A percentile compares a stretch with the other conserved stretches of the same genome.
phyloP scores from a whole-genome alignment of 768 basidiomycete genomes.

The Pleurotus salmoneostramineus region DNA sequence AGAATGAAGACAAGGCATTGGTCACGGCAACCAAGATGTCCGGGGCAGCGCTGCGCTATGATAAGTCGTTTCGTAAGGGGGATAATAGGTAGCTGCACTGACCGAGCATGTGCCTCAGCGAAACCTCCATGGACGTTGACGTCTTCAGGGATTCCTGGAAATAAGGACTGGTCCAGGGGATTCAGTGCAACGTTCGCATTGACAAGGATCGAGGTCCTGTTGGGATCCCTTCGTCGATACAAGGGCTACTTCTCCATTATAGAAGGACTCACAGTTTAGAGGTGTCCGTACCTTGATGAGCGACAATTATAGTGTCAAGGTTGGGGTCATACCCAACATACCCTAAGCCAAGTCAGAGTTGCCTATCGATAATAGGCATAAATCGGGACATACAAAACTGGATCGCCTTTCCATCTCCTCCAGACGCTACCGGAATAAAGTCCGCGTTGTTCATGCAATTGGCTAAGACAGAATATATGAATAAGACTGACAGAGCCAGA shows the following conservation, averaged over 20 bases:
- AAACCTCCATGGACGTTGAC: constrained; percentile 44
- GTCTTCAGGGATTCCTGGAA: constrained; percentile 37
- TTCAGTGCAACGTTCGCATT: constrained; percentile 28
- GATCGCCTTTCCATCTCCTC: constrained; percentile 34
- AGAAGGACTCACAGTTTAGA: constrained; percentile 26
- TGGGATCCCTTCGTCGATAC: neutral
- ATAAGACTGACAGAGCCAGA: neutral
- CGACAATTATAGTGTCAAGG: constrained; percentile 34
- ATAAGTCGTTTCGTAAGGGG: constrained; percentile 24
- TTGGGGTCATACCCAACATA: constrained; percentile 28
- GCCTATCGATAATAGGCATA: neutral
- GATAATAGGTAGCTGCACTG: constrained; percentile 32
- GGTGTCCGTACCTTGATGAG: constrained; percentile 39
- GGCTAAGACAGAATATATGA: neutral
- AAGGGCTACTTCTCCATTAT: neutral
- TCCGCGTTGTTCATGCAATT: constrained; percentile 6
- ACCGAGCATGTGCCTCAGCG: constrained; percentile 36
- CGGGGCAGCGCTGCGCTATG: constrained; percentile 35
- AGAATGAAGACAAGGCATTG: constrained; percentile 26
- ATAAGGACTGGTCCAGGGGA: constrained; percentile 32
- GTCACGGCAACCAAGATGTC: constrained; percentile 38
- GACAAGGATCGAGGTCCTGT: constrained; percentile 33
- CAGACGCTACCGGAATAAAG: constrained; percentile 37
- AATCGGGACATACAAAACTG: constrained; percentile 31
- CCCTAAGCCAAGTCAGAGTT: constrained; percentile 3